Base-by-base conservation (phyloP, 768 basidiomycete genomes). In the Lactarius sanguifluus region DNA sequence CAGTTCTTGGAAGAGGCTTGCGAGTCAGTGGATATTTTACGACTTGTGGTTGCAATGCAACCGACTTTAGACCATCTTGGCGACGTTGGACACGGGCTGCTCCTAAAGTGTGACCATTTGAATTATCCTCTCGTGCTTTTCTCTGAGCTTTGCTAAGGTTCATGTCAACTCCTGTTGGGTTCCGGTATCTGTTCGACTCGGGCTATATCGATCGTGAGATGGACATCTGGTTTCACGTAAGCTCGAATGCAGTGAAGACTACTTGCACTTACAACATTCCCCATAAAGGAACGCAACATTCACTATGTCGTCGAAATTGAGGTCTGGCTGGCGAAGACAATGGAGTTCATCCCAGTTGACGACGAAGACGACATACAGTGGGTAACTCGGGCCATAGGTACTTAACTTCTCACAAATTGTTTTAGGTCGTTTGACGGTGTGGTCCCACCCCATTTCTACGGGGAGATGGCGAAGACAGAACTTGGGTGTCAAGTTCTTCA, bases 41-140 rank as follows among this genome's bases (percentile, higher is more conserved):
- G 96, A 73, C 81, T 92, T 60, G 93, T 98, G 3, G 96, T 99
- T 3, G 89, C 92, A 73, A 90, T 98, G 87, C 90, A 94, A 69
- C 97, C 97, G 1, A 93, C 90, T 15, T 84, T 98, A 79, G 96
- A 98, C 72, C 95, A 98, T 77, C 81, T 99, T 3, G 97, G 96
- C 2, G 94, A 95, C 57, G 85, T 95, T 47, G 96, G 96, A 0
- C 91, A 96, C 75, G 87, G 91, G 0, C 77, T 99, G 23, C 77
- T 98, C 41, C 82, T 97, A 61, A 90, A 94, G 94, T 97, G 70
- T 66, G 87, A 40, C 65, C 7, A 76, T 25, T 54, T 59, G 57
- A 30, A 34, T 36, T 57, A n/a, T 54, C 28, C 45, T 2, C 8
- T 8, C 2, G 38, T 28, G 1, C 20, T 40, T 64, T 38, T 50